These are phyloP conservation scores for Fusarium sp. DNA, from an alignment of 2,329 filamentous ascomycete genomes.

Conservation along the genomic window DNA sequence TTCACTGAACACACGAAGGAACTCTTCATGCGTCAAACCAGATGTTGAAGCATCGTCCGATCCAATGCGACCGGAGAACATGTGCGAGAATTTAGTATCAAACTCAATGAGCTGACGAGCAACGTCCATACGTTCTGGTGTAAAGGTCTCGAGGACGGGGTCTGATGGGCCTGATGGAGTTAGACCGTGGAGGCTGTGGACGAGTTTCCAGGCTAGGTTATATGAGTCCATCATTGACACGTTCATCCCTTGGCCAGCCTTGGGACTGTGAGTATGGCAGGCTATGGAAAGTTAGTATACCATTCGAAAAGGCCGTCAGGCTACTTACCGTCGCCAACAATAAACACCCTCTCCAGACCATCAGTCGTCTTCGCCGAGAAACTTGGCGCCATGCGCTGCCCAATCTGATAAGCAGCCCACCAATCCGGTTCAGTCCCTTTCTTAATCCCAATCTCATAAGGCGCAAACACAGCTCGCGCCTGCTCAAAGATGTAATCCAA, in stretches of 20 bases:
- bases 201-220: slow-evolving; percentile 21
- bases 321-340: slow-evolving; percentile 19
- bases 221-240: slow-evolving; percentile 28
- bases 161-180: not conserved
- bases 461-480: slow-evolving; percentile 13
- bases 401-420: slow-evolving; percentile 29
- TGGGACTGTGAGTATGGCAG: slow-evolving; percentile 20
- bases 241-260: slow-evolving; percentile 25
- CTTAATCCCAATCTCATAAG: slow-evolving; percentile 18
- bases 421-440: slow-evolving; percentile 19
- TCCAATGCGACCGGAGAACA: slow-evolving; percentile 22
- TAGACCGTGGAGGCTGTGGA: slow-evolving; percentile 2
- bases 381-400: slow-evolving; percentile 10
- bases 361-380: slow-evolving; percentile 7
- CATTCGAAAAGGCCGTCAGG: no score
- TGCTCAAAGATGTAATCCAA: slow-evolving; percentile 25
- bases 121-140: slow-evolving; percentile 1
- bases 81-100: slow-evolving; percentile 14
- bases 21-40: slow-evolving; percentile 11
- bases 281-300: not conserved
- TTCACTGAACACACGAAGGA: slow-evolving; percentile 15
- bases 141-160: slow-evolving; percentile 1
- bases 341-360: slow-evolving; percentile 12
- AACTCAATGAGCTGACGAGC: slow-evolving; percentile 21
- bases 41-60: slow-evolving; percentile 5